phyloP scores from a whole-genome alignment of 208 protist genomes.

The Leishmania lainsoni region DNA sequence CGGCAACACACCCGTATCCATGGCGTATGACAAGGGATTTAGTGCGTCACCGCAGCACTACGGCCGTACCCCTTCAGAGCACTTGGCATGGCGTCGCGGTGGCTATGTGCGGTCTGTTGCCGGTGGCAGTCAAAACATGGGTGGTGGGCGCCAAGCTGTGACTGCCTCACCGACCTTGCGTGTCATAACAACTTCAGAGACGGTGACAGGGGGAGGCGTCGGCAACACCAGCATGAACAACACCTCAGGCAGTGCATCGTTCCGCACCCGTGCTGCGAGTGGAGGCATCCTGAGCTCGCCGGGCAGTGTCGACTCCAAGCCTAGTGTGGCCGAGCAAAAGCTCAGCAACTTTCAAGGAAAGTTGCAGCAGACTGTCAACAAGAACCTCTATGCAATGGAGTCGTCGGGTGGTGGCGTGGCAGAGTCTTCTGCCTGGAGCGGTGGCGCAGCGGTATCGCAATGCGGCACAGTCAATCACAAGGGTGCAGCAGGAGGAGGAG shows the following conservation, averaged over 20 bases:
- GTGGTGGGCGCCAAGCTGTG: slow-evolving; percentile 18
- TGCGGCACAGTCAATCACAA: background rate
- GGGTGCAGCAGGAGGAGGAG: too few relatives aligned
- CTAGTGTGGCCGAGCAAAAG: slow-evolving; percentile 21
- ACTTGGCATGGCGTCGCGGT: slow-evolving; percentile 19
- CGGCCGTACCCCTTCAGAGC: slow-evolving; percentile 21
- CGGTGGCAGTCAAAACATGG: slow-evolving; percentile 1
- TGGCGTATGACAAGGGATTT: slow-evolving; percentile 41
- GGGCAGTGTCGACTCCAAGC: background rate
- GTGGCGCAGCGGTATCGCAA: background rate
- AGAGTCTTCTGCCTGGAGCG: background rate
- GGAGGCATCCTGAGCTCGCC: slow-evolving; percentile 19
- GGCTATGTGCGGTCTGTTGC: slow-evolving; percentile 22
- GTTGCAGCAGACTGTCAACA: background rate
- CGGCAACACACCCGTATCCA: slow-evolving; percentile 9
- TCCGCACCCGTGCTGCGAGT: slow-evolving; percentile 16
- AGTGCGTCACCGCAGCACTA: slow-evolving; percentile 18
- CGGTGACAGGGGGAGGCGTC: slow-evolving; percentile 8
- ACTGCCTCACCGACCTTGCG: slow-evolving; percentile 12
- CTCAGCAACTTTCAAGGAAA: slow-evolving; percentile 23
- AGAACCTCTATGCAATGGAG: slow-evolving; percentile 21
- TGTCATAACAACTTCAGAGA: slow-evolving; percentile 28
- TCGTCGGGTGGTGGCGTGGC: slow-evolving; percentile 6
- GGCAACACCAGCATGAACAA: slow-evolving; percentile 2
- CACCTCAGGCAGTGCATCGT: slow-evolving; percentile 5